Evolutionary conservation across 306 rosid species (phyloP).

Genomic region (Begonia fuchsioides): DNA sequence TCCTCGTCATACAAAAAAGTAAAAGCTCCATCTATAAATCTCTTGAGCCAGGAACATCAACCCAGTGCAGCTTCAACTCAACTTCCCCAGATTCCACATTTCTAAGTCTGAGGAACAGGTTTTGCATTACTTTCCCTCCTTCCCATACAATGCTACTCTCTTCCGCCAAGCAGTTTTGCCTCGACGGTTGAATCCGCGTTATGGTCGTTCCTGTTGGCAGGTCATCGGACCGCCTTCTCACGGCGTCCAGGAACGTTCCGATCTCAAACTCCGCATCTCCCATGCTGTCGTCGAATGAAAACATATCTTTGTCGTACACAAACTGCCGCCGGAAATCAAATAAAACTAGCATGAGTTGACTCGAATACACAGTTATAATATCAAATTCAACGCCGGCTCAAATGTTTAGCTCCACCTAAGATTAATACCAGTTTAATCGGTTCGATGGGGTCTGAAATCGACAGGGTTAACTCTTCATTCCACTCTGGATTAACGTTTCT

Average conservation of each 20-base stretch:
- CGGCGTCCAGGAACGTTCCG: constrained; percentile 28
- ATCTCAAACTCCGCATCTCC: constrained; percentile 71
- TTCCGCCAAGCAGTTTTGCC: constrained; percentile 57
- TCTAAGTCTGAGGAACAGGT: constrained; percentile 54
- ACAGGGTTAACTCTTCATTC: constrained; percentile 68
- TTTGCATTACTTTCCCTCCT: constrained; percentile 39
- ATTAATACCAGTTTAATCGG: constrained; percentile 52
- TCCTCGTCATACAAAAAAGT: no score
- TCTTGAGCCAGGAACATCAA: constrained; percentile 51
- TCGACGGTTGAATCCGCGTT: constrained; percentile 31
- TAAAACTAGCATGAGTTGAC: no score
- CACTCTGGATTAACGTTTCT: constrained; percentile 65
- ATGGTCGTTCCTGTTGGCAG: constrained; percentile 36
- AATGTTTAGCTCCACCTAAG: no score
- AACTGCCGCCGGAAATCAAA: constrained; percentile 19
- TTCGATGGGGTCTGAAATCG: constrained; percentile 37
- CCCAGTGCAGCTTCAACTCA: constrained; percentile 61
- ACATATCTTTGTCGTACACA: constrained; percentile 66
- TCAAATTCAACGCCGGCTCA: no score
- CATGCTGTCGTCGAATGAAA: constrained; percentile 67
- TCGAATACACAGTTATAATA: no score
- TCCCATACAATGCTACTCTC: constrained; percentile 48
- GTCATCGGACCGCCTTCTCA: constrained; percentile 22
- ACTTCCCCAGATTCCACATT: constrained; percentile 72
- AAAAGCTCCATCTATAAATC: constrained; percentile 14